Base-by-base conservation (phyloP, 2,329 filamentous ascomycete species). In the Ascomycota sp. region DNA sequence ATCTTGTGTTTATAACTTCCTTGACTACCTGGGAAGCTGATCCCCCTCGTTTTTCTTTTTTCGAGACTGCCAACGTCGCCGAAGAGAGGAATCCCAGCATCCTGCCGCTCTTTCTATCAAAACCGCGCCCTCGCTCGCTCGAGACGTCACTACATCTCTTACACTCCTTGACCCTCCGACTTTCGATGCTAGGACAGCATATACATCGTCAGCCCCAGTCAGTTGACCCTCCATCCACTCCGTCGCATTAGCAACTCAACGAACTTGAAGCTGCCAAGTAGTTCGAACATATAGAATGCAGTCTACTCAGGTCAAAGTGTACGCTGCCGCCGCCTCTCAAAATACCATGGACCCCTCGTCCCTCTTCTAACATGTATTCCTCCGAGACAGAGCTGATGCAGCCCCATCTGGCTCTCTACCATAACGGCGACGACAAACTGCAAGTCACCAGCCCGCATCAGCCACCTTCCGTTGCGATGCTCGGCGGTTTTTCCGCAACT, bases 401-500 rank as follows among this genome's bases (percentile, higher is more conserved):
- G 10, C 23, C 29, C 5, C 29, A 29, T 7, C 22, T 25, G 4
- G n/a, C 27, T 12, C 27, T 9, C 13, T 27, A 30, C 10, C 8
- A 12, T 11, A 24, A 20, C 11, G 10, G 20, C 8, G 24, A 29
- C n/a, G 30, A 29, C n/a, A 27, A 25, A 17, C 20, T 34, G 17
- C 20, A 20, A 20, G 26, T 24, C 2, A 15, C 25, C 10, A n/a
- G 10, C 10, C 21, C 23, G 5, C 31, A 46, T 54, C 39, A 55
- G 9, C 10, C 22, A 7, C 21, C 12, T 11, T 52, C 35, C 11
- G 8, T 25, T 9, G 13, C 29, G 7, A 22, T 31, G 17, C 67
- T 70, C 61, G 62, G 59, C 45, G 55, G 55, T 33, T 52, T 65
- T 42, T 46, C 57, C 32, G 60, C 62, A 45, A 46, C 51, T 26